These are phyloP conservation scores for Suillus cothurnatus DNA, from an alignment of 768 basidiomycete genomes.

Conservation along the genomic window DNA sequence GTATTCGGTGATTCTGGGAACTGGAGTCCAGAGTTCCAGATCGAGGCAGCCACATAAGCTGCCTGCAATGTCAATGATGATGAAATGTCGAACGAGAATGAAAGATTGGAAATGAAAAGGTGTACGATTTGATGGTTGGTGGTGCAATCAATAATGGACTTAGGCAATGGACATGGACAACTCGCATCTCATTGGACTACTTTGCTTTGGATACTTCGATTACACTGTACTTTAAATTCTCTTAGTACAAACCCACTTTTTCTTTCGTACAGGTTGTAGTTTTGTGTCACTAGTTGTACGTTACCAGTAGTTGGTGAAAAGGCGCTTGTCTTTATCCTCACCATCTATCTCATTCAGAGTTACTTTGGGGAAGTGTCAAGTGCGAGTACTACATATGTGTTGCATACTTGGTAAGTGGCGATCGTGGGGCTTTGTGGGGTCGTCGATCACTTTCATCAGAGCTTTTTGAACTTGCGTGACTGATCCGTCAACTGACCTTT, in stretches of 20 bases:
- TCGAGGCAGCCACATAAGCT: slow-evolving; percentile 24
- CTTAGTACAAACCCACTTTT: not conserved
- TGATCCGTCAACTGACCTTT: not conserved
- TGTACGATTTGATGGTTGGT: not conserved
- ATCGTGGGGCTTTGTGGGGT: not conserved
- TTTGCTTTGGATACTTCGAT: not conserved
- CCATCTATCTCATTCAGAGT: not conserved
- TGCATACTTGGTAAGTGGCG: not conserved
- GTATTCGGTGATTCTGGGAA: slow-evolving; percentile 61
- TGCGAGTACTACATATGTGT: not conserved
- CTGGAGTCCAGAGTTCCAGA: slow-evolving; percentile 46
- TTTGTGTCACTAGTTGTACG: not conserved
- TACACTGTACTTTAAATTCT: not conserved
- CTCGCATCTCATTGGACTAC: not conserved
- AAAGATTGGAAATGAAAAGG: not conserved
- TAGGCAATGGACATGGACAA: not conserved
- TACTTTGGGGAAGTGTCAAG: not conserved
- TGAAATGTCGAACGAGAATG: not conserved
- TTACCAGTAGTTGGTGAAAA: not conserved
- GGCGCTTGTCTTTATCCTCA: not conserved
- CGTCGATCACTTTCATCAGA: not conserved
- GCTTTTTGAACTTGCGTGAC: too few relatives aligned
- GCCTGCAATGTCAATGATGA: not conserved
- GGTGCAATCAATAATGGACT: not conserved
- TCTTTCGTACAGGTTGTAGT: not conserved